A percentile compares a stretch with the other conserved stretches of the same genome.
phyloP scores from a whole-genome alignment of 345 rosid genomes.

The Eucalyptus albens region DNA sequence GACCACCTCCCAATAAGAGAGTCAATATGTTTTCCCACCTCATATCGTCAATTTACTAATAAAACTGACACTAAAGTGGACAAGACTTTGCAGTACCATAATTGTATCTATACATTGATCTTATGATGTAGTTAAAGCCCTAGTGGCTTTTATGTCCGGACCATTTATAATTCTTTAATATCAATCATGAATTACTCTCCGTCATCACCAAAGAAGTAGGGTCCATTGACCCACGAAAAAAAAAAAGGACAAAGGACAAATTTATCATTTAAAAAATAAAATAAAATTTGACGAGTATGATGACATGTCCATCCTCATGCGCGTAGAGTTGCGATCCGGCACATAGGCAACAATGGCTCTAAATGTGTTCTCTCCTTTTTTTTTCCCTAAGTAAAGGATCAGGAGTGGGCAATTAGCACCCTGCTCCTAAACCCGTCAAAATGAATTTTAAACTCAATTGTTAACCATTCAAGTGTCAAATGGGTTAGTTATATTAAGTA shows the following conservation, averaged over 20 bases:
- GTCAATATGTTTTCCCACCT: not conserved
- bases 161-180: not conserved
- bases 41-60: not conserved
- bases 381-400: rapidly evolving
- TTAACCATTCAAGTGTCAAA: no score
- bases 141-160: not conserved
- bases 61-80: not conserved
- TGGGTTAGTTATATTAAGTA: no score
- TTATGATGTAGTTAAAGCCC: not conserved
- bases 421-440: no score
- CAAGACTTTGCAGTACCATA: not conserved
- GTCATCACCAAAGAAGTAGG: not conserved
- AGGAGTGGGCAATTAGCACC: not conserved
- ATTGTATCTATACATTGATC: not conserved
- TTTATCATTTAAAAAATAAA: not conserved
- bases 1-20: not conserved
- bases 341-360: not conserved
- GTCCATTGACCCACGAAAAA: not conserved
- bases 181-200: not conserved
- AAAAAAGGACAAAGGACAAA: not conserved
- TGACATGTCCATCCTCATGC: not conserved
- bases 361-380: not conserved
- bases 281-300: not conserved
- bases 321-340: not conserved
- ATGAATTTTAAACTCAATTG: no score